Evolutionary conservation across 179 eudicot species (phyloP).

Genomic region (Actinidia arguta): DNA sequence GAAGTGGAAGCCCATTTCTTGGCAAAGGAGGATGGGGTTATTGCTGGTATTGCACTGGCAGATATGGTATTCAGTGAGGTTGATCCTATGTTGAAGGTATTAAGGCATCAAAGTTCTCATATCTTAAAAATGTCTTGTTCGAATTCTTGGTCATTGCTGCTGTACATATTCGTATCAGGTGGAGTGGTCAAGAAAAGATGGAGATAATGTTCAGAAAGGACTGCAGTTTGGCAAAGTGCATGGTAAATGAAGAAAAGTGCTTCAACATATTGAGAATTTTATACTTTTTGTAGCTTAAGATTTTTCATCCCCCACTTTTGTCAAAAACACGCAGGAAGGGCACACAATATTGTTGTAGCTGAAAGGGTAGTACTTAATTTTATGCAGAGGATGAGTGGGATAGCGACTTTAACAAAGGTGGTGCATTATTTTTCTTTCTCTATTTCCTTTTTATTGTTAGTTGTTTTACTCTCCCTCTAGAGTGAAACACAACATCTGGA

Average conservation of each 20-base stretch:
- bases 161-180: slow-evolving; percentile 54
- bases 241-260: slow-evolving; percentile 44
- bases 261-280: not conserved
- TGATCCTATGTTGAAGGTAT: slow-evolving; percentile 90
- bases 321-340: slow-evolving; percentile 62
- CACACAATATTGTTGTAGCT: slow-evolving; percentile 83
- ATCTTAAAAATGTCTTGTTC: not conserved
- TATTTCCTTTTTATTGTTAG: not conserved
- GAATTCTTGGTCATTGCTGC: slow-evolving; percentile 20
- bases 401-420: slow-evolving; percentile 96
- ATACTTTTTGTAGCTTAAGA: not conserved
- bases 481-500: not conserved
- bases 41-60: slow-evolving; percentile 90
- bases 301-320: not conserved
- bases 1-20: slow-evolving; percentile 93
- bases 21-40: slow-evolving; percentile 90
- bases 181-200: slow-evolving; percentile 88
- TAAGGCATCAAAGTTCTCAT: not conserved
- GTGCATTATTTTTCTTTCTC: slow-evolving; percentile 6
- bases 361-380: slow-evolving; percentile 96
- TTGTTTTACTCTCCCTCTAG: not conserved
- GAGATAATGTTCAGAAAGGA: slow-evolving; percentile 85
- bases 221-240: slow-evolving; percentile 85
- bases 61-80: slow-evolving; percentile 90
- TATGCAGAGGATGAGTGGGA: slow-evolving; percentile 99